Base-by-base conservation (phyloP, 2,329 filamentous ascomycete species). In the Blumeria hordei region DNA sequence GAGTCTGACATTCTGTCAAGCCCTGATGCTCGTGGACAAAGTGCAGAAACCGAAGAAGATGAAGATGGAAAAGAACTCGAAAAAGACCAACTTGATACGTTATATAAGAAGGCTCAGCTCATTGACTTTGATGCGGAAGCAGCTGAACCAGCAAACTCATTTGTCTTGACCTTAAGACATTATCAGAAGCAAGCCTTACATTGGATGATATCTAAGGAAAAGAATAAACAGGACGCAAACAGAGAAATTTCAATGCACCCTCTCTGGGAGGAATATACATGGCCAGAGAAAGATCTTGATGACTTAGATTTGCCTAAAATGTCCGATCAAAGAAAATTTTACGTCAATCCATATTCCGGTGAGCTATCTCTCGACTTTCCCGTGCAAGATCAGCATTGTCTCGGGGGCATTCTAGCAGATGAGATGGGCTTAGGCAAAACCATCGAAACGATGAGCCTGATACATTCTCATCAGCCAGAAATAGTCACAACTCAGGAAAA, bases 361-460 rank as follows among this genome's bases (percentile, higher is more conserved):
- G 90, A 96, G 61, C 71, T 98, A 54, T 93, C 88, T 1, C 71
- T 96, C 0, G 80, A 94, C 6, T 98, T 98, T 60, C 92, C 92
- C 0, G 77, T 80, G 2, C 92, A 98, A 65, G 87, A 96, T 63
- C 92, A 96, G 64, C 86, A 93, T 65, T 98, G 92, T 61, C 72
- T 94, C 0, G 92, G 92, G 47, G 92, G 92, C 6, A 85, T 98
- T 56, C 71, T 98, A 44, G 92, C 92, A 8, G 92, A 98, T 63
- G 85, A 96, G 68, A 98, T 98, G 92, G 92, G 92, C 50, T 72
- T 98, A 1, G 92, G 92, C 36, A 98, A 98, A 70, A 98, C 92
- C 0, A 96, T 98, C 54, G 90, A 98, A 65, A 96, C 98, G 88
- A 77, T 98, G 58, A 92, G 87, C 68, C 71, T 98, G 53, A 77